Percentiles rank a stretch among this genome's conserved stretches.
Evolutionary conservation across 2,329 filamentous ascomycete genomes (phyloP).

Genomic region (Penicillium psychrosexuale): DNA sequence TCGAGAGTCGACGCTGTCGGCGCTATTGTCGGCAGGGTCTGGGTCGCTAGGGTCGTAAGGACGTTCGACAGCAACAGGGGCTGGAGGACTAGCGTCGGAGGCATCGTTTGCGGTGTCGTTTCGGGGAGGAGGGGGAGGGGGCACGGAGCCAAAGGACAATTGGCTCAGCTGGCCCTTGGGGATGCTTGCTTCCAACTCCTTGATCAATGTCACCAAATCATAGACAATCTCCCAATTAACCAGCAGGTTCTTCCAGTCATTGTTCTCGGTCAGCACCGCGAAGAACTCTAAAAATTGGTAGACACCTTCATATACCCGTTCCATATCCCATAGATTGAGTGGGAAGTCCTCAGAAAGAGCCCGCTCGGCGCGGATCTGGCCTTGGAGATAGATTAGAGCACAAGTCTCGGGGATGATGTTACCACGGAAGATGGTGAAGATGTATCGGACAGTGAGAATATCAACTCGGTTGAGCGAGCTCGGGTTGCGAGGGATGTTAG

Average conservation of each 20-base stretch:
- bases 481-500: constrained; percentile 58
- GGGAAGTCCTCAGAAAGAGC: constrained; percentile 84
- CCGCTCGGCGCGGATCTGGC: constrained; percentile 75
- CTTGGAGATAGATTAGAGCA: constrained; percentile 90
- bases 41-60: constrained; percentile 57
- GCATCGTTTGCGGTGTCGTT: constrained; percentile 29
- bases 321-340: constrained; percentile 95
- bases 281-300: constrained; percentile 94
- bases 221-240: constrained; percentile 90
- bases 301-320: constrained; percentile 89
- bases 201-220: constrained; percentile 81
- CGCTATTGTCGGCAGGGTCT: constrained; percentile 40
- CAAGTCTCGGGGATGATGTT: constrained; percentile 92
- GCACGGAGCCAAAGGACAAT: constrained; percentile 29
- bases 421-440: constrained; percentile 87
- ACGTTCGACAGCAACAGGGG: constrained; percentile 57
- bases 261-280: constrained; percentile 80
- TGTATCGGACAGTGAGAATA: constrained; percentile 73
- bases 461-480: constrained; percentile 55
- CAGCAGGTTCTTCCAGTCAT: constrained; percentile 76
- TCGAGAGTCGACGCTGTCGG: constrained; percentile 42
- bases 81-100: constrained; percentile 33
- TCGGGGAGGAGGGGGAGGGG: constrained; percentile 26
- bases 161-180: constrained; percentile 69
- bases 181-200: constrained; percentile 82